Conservation (phyloP, 2,329 filamentous ascomycete genomes). For the Dactylellina parvicollis region DNA sequence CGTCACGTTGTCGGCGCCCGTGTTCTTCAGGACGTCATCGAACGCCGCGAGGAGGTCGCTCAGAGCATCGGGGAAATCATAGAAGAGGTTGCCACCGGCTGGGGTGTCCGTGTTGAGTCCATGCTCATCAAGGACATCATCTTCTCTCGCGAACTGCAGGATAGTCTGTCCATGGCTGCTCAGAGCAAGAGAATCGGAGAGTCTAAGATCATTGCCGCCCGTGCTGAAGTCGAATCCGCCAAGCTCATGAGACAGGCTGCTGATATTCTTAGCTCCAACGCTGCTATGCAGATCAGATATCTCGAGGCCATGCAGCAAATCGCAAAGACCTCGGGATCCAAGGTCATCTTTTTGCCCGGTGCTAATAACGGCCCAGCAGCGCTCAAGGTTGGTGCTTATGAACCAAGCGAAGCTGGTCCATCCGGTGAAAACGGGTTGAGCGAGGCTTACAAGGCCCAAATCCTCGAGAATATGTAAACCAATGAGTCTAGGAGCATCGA, state of each 20-base stretch:
- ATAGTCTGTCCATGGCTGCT: conserved; percentile 96
- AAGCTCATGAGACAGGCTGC: conserved; percentile 94
- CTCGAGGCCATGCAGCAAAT: conserved; percentile 99
- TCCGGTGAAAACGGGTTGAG: conserved; percentile 21
- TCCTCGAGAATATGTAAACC: conserved; percentile 50
- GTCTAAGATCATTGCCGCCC: conserved; percentile 96
- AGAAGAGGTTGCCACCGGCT: conserved; percentile 89
- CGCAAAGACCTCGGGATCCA: conserved; percentile 90
- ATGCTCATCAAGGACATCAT: conserved; percentile 99
- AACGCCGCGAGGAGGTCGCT: conserved; percentile 96
- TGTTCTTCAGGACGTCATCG: conserved; percentile 96
- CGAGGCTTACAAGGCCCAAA: conserved; percentile 34
- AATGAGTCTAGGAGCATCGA: too few species aligned
- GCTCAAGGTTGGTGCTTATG: conserved; percentile 19
- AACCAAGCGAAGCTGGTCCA: neutral
- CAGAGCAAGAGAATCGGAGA: conserved; percentile 99
- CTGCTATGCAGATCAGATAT: conserved; percentile 98
- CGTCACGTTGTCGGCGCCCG: conserved; percentile 96
- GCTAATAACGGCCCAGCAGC: conserved; percentile 63
- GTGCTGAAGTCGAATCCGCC: conserved; percentile 94
- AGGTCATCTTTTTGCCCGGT: conserved; percentile 83
- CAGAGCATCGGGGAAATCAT: conserved; percentile 97
- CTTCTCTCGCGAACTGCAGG: conserved; percentile 94
- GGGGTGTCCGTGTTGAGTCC: conserved; percentile 95
- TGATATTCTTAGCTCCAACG: conserved; percentile 88